Percentiles rank a stretch among this genome's conserved stretches.
Evolutionary conservation across 345 rosid species (phyloP).

Genomic region (Aquilaria malaccensis): DNA sequence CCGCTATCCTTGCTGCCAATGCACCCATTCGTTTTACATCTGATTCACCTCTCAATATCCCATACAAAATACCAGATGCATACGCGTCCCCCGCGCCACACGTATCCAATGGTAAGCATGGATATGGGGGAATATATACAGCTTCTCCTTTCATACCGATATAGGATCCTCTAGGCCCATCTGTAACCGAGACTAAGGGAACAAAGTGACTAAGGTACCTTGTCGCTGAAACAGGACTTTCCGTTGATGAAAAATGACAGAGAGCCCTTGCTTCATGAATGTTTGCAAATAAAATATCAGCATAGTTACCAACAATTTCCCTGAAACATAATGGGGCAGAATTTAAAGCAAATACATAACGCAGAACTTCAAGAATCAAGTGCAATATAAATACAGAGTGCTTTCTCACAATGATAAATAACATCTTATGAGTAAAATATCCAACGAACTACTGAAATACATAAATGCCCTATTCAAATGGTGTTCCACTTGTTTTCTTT

Average conservation of each 20-base stretch:
- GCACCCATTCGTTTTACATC: constrained; percentile 80
- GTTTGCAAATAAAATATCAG: constrained; percentile 75
- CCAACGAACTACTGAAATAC: too few relatives aligned
- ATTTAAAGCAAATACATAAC: constrained; percentile 1
- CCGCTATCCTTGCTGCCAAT: constrained; percentile 80
- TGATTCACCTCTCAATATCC: constrained; percentile 61
- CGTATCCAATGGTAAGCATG: constrained; percentile 73
- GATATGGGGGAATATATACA: constrained; percentile 75
- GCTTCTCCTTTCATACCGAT: constrained; percentile 97
- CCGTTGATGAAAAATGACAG: constrained; percentile 64
- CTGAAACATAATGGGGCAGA: constrained; percentile 23
- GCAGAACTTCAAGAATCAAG: background rate
- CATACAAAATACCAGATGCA: constrained; percentile 83
- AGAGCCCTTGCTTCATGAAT: constrained; percentile 86
- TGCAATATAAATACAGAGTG: too few relatives aligned
- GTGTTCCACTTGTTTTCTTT: too few relatives aligned
- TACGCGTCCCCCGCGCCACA: constrained; percentile 97
- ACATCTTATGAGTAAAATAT: too few relatives aligned
- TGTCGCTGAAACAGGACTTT: constrained; percentile 68
- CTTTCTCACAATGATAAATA: too few relatives aligned
- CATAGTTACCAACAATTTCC: constrained; percentile 84
- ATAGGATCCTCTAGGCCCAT: constrained; percentile 83
- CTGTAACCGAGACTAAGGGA: constrained; percentile 81
- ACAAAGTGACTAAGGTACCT: constrained; percentile 89
- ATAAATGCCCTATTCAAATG: too few relatives aligned